Evolutionary conservation across 1,284 basidiomycete species (phyloP), one percentile per base, ranked within the genome.

Genomic region (Inonotus hispidus): DNA sequence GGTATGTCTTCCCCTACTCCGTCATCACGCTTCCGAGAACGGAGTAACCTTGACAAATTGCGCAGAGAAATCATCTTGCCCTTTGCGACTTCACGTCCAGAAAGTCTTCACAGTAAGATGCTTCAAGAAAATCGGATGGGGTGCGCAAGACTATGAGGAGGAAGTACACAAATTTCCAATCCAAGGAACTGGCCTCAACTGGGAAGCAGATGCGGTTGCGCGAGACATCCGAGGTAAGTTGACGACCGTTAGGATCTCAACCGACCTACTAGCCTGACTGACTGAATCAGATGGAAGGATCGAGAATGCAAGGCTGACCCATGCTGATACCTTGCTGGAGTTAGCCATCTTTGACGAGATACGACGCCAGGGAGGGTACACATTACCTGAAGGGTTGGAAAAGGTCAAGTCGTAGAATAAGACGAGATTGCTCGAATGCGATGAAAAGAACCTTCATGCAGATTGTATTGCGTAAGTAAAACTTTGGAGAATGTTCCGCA

Each of bases 181-280:
- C 43, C 68, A 72, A 1, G 73, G 74, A 14, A 64, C 63, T 41
- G 66, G 66, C 16, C 60, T 69, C 19, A 60, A 65, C 38, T 69
- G 64, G 64, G 61, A 69, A 53, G 68, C 72, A 3, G 73, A 75
- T 52, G 76, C 77, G 32, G 74, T 76, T 27, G 78, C 77, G 0
- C 66, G 78, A 13, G 74, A 73, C 43, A 66, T 80, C 23, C 65
- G 75, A 11, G 77, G 63, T 64, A 32, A 49, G 57, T 19, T 21
- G 6, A 25, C 5, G 6, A 41, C n/a, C 27, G 13, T 1, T 32
- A 29, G 35, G 23, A 52, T 41, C 6, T 37, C 47, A n/a, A 43
- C 8, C 29, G 13, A 11, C 37, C 13, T 21, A 19, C 7, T 32
- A 8, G 25, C 4, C 49, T 10, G 35, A 61, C 21, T 52, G 35